A percentile compares a stretch with the other conserved stretches of the same genome.
Conservation (phyloP, 768 basidiomycete genomes). For the Mycena albidolilacea region DNA sequence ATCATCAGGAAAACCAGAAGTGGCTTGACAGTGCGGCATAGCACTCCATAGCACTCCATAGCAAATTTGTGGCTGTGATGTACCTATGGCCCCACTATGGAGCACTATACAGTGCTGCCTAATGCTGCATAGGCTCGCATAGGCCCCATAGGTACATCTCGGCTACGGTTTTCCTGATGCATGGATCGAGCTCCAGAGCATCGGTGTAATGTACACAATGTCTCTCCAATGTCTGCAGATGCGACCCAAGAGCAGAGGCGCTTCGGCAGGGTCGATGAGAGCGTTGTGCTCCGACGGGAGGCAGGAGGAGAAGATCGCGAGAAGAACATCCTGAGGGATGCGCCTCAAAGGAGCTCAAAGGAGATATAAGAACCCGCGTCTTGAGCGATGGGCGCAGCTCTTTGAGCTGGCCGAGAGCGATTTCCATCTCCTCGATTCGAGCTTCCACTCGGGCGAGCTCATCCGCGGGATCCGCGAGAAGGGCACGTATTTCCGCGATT, state of each 20-base stretch:
- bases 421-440: constrained; percentile 12
- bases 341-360: constrained; percentile 13
- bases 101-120: no score
- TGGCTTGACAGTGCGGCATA: no score
- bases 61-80: no score
- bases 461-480: no score
- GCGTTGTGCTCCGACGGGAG: constrained; percentile 21
- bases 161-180: no score
- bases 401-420: neutral
- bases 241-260: neutral
- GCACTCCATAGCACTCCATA: no score
- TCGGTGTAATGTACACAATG: constrained; percentile 19
- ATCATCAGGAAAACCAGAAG: no score
- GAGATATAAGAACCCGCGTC: constrained; percentile 5
- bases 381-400: neutral
- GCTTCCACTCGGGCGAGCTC: constrained; percentile 7
- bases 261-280: constrained; percentile 12
- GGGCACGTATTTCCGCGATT: no score
- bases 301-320: neutral
- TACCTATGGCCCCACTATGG: no score
- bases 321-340: neutral
- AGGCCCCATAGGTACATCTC: no score
- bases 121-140: no score
- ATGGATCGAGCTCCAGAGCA: constrained; percentile 24
- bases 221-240: constrained; percentile 20